These are phyloP conservation scores for Dothistroma pini DNA, from an alignment of 2,329 filamentous ascomycete genomes.

Conservation along the genomic window DNA sequence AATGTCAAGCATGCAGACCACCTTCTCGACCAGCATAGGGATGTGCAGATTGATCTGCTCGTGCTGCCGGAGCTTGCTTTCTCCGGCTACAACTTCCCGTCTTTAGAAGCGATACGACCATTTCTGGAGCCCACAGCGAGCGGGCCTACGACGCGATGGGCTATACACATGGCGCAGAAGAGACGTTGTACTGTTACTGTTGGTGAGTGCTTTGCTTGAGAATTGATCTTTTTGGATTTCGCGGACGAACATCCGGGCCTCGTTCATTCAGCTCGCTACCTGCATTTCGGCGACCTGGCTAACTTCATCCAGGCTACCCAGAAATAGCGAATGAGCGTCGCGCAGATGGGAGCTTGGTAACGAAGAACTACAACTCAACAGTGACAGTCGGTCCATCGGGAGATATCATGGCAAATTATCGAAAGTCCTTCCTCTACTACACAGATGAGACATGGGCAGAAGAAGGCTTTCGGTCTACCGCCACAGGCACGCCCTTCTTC, in stretches of 20 bases:
- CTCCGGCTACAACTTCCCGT: conserved; percentile 74
- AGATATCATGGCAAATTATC: conserved; percentile 56
- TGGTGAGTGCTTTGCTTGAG: conserved; percentile 32
- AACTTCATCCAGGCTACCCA: conserved; percentile 54
- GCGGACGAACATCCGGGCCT: not conserved
- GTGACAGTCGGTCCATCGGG: conserved; percentile 56
- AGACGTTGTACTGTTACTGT: conserved; percentile 65
- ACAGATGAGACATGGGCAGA: conserved; percentile 62
- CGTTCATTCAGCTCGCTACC: not conserved
- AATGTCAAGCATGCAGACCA: conserved; percentile 67
- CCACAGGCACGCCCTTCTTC: conserved; percentile 33
- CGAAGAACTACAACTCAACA: conserved; percentile 54
- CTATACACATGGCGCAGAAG: conserved; percentile 61
- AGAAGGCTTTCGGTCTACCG: conserved; percentile 23
- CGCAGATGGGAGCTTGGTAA: conserved; percentile 9
- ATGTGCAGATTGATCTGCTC: conserved; percentile 60
- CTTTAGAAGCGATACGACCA: conserved; percentile 62
- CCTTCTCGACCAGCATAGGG: conserved; percentile 53
- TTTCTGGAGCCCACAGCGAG: conserved; percentile 64
- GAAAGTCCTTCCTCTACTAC: conserved; percentile 64
- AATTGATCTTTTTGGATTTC: not conserved
- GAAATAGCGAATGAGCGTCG: conserved; percentile 45
- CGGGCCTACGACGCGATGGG: conserved; percentile 70
- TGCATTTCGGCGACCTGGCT: not conserved
- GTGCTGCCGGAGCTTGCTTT: conserved; percentile 76